phyloP scores from a whole-genome alignment of 768 basidiomycete species.

The Termitomyces bulborhizus region DNA sequence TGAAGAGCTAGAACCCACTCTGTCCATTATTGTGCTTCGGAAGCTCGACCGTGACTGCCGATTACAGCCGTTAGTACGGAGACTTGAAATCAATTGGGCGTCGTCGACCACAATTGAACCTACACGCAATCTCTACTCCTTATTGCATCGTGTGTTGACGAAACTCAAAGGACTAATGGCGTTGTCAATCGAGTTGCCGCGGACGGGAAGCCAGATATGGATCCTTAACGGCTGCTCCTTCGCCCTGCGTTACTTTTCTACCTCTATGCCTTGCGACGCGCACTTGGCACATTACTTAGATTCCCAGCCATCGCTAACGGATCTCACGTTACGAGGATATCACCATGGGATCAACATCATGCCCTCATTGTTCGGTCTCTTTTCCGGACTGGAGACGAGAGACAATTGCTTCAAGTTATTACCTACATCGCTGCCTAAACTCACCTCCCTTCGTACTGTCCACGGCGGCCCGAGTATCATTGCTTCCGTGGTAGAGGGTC shows the following conservation, averaged over 20 bases:
- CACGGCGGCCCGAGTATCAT: constrained; percentile 43
- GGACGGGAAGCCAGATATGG: constrained; percentile 36
- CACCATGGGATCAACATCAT: constrained; percentile 24
- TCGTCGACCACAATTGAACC: constrained; percentile 16
- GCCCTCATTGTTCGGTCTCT: constrained; percentile 17
- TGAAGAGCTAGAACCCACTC: constrained; percentile 21
- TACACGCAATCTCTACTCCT: constrained; percentile 42
- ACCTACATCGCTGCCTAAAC: constrained; percentile 36
- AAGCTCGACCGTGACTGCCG: constrained; percentile 30
- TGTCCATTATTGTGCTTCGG: constrained; percentile 30
- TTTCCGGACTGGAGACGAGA: constrained; percentile 3
- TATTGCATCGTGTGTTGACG: constrained; percentile 39
- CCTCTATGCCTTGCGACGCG: constrained; percentile 48
- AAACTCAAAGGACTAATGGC: constrained; percentile 30
- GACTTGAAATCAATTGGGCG: constrained; percentile 39
- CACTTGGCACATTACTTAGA: constrained; percentile 46
- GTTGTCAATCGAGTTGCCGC: constrained; percentile 47
- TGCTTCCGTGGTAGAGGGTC: constrained; percentile 34
- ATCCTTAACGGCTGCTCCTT: constrained; percentile 40
- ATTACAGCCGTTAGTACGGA: constrained; percentile 36
- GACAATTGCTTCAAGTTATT: constrained; percentile 27
- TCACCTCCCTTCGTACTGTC: constrained; percentile 46
- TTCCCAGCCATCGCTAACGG: constrained; percentile 38
- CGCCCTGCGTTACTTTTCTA: constrained; percentile 41
- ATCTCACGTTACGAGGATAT: constrained; percentile 52